Percentiles rank a stretch among this genome's conserved stretches.
Evolutionary conservation across 1,139 yeast genomes (phyloP).

Genomic region (Debaryomyces sp.): DNA sequence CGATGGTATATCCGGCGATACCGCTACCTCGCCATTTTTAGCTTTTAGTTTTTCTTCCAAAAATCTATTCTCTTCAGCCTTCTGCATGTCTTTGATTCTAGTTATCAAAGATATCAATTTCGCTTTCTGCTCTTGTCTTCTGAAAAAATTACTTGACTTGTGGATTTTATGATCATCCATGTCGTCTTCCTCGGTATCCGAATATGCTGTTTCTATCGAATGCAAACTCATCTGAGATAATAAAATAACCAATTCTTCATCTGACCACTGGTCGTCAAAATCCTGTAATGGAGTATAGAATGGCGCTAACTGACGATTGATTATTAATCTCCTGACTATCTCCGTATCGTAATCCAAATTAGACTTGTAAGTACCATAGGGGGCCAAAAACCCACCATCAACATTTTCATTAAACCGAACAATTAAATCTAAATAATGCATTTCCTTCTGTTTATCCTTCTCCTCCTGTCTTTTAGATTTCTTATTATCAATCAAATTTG

Average conservation of each 20-base stretch:
- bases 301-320: constrained; percentile 73
- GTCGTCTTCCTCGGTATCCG: constrained; percentile 58
- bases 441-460: constrained; percentile 52
- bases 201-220: constrained; percentile 58
- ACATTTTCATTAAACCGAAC: constrained; percentile 63
- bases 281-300: constrained; percentile 90
- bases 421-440: constrained; percentile 57
- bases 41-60: constrained; percentile 38
- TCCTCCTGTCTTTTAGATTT: constrained; percentile 46
- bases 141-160: constrained; percentile 50
- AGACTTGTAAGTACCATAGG: constrained; percentile 81
- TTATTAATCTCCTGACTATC: constrained; percentile 66
- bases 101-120: constrained; percentile 52
- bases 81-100: constrained; percentile 54
- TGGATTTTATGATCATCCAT: constrained; percentile 60
- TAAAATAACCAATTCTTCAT: constrained; percentile 64
- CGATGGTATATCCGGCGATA: constrained; percentile 27
- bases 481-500: constrained; percentile 24
- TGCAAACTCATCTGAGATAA: constrained; percentile 60
- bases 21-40: constrained; percentile 16
- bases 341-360: constrained; percentile 75
- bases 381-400: constrained; percentile 83
- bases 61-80: constrained; percentile 52
- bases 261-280: constrained; percentile 73
- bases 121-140: constrained; percentile 56